A percentile compares a stretch with the other conserved stretches of the same genome.
Evolutionary conservation across 768 basidiomycete species (phyloP).

Genomic region (Kwoniella dendrophila): DNA sequence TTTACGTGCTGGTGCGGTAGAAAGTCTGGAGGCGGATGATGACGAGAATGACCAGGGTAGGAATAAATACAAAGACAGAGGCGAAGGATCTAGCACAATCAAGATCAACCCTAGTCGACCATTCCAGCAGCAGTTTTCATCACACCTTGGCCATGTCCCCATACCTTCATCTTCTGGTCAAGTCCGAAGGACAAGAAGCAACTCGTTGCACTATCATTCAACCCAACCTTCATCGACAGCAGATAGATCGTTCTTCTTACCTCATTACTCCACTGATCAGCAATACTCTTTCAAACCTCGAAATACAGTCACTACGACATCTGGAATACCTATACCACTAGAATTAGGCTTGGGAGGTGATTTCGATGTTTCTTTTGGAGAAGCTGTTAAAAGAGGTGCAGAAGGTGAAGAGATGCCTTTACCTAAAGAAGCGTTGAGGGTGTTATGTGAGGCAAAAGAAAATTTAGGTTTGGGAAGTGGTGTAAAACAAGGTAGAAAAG

Average conservation of each 20-base stretch:
- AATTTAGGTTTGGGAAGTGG: conserved; percentile 28
- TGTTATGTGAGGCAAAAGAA: conserved; percentile 49
- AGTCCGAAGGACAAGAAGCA: conserved; percentile 16
- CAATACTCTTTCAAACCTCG: conserved; percentile 45
- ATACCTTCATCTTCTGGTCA: neutral
- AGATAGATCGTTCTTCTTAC: conserved; percentile 36
- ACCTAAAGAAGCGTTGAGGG: conserved; percentile 45
- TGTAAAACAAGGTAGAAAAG: conserved; percentile 55
- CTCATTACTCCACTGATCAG: conserved; percentile 53
- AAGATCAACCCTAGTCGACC: neutral
- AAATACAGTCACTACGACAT: neutral
- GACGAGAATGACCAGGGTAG: conserved; percentile 27
- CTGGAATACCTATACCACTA: conserved; percentile 26
- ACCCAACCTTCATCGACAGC: conserved; percentile 3
- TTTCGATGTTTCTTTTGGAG: conserved; percentile 51
- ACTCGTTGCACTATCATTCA: conserved; percentile 37
- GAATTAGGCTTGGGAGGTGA: conserved; percentile 54
- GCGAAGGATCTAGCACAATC: neutral
- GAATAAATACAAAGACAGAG: neutral
- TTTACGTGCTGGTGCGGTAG: conserved; percentile 35
- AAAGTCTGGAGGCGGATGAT: conserved; percentile 35
- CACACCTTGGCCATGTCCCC: neutral
- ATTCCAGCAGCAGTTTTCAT: neutral
- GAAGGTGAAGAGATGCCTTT: conserved; percentile 46
- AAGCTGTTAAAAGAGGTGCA: conserved; percentile 46